These are phyloP conservation scores for Tulasnella calospora DNA, from an alignment of 768 basidiomycete species.

Conservation along the genomic window DNA sequence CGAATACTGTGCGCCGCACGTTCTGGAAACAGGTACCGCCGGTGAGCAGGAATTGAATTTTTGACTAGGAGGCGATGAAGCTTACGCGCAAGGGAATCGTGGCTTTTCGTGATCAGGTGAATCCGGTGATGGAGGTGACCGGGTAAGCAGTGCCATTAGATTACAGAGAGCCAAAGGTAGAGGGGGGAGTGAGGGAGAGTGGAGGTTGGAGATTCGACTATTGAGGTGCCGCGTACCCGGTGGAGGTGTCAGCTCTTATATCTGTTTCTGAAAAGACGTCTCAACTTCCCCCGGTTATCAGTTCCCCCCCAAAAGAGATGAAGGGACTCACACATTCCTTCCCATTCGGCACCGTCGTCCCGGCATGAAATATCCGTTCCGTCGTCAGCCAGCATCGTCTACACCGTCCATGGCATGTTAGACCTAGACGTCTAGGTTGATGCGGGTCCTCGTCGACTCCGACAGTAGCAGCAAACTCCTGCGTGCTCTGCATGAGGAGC, in stretches of 20 bases:
- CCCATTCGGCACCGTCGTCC: not conserved
- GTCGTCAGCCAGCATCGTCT: not conserved
- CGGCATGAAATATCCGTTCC: not conserved
- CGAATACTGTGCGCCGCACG: slow-evolving; percentile 35
- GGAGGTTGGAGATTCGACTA: slow-evolving; percentile 7
- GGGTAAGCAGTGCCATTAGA: not conserved
- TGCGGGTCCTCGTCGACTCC: not conserved
- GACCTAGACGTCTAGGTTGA: not conserved
- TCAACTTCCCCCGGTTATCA: not conserved
- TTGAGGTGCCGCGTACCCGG: not conserved
- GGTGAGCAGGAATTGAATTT: not conserved
- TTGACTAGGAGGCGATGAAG: not conserved
- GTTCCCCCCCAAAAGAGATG: not conserved
- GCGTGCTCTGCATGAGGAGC: not conserved
- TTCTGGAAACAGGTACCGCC: not conserved
- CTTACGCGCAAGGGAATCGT: slow-evolving; percentile 22
- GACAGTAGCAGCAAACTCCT: not conserved
- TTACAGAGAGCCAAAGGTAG: not conserved
- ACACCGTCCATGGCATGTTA: not conserved
- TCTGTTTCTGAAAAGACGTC: not conserved
- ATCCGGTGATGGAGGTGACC: not conserved
- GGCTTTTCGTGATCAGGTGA: slow-evolving; percentile 11
- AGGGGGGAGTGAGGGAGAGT: not conserved
- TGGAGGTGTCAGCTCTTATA: slow-evolving; percentile 10
- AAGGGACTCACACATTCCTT: slow-evolving; percentile 7